phyloP scores from a whole-genome alignment of 495 filamentous ascomycete species.

The Chaetomidium leptoderma region DNA sequence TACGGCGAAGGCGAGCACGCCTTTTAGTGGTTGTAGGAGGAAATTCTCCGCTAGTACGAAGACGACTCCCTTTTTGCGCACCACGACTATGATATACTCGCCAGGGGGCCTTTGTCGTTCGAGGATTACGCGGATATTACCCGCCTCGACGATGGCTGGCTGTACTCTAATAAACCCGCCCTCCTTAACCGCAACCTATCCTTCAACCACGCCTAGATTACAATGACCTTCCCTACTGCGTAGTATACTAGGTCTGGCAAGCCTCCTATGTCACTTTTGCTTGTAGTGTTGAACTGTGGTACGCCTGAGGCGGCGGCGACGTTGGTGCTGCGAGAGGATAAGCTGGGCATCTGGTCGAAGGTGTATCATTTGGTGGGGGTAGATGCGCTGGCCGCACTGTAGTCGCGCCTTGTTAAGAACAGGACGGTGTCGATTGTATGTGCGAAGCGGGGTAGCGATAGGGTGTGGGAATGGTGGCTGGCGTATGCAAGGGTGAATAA shows the following conservation, averaged over 20 bases:
- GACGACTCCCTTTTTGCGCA: slow-evolving; percentile 15
- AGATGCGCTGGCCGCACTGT: too few relatives aligned
- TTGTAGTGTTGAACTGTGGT: background rate
- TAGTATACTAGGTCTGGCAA: background rate
- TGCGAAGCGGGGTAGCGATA: too few relatives aligned
- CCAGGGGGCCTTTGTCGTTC: background rate
- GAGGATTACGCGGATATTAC: background rate
- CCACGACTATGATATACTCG: background rate
- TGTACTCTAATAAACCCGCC: background rate
- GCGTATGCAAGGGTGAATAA: too few relatives aligned
- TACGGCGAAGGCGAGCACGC: slow-evolving; percentile 14
- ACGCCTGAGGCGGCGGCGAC: background rate
- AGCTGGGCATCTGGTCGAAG: too few relatives aligned
- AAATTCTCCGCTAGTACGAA: slow-evolving; percentile 7
- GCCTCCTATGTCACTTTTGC: background rate
- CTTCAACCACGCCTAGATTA: background rate
- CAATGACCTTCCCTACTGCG: background rate
- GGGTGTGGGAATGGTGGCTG: too few relatives aligned
- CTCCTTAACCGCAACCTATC: background rate
- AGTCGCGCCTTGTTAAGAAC: too few relatives aligned
- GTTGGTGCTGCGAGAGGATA: background rate
- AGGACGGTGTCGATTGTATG: too few relatives aligned
- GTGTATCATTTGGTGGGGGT: too few relatives aligned
- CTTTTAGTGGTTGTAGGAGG: slow-evolving; percentile 1
- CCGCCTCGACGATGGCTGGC: background rate